Evolutionary conservation across 768 basidiomycete species (phyloP).

Genomic region (Krasilnikovozyma curviuscula): DNA sequence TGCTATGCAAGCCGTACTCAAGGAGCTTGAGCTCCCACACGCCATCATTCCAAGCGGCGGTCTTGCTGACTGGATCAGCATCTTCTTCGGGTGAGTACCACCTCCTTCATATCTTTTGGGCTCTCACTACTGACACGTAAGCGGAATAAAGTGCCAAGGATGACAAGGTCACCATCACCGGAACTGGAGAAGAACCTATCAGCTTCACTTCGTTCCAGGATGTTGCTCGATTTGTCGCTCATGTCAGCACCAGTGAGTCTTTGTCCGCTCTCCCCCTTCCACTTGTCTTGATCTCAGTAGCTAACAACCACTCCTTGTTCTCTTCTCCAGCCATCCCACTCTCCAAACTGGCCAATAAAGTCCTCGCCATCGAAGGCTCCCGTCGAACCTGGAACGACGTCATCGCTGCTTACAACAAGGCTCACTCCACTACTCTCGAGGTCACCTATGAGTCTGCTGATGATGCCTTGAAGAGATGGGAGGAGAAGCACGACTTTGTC

Average conservation of each 20-base stretch:
- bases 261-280: neutral
- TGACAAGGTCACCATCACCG: slow-evolving; percentile 5
- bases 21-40: slow-evolving; percentile 5
- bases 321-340: neutral
- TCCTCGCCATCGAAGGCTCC: slow-evolving; percentile 4
- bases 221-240: slow-evolving; percentile 3
- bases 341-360: neutral
- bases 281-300: neutral
- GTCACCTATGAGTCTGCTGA: slow-evolving; percentile 1
- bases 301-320: neutral
- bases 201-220: slow-evolving; percentile 1
- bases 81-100: neutral
- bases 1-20: neutral
- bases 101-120: too few species aligned
- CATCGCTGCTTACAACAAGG: neutral
- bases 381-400: neutral
- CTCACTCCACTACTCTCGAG: neutral
- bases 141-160: slow-evolving; percentile 1
- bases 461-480: neutral
- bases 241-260: slow-evolving; percentile 2
- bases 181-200: slow-evolving; percentile 1
- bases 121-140: too few species aligned
- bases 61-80: slow-evolving; percentile 10
- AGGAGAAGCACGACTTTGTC: slow-evolving; percentile 5
- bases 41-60: slow-evolving; percentile 4